Conservation (phyloP, 345 rosid species). For the Camelina laxa region DNA sequence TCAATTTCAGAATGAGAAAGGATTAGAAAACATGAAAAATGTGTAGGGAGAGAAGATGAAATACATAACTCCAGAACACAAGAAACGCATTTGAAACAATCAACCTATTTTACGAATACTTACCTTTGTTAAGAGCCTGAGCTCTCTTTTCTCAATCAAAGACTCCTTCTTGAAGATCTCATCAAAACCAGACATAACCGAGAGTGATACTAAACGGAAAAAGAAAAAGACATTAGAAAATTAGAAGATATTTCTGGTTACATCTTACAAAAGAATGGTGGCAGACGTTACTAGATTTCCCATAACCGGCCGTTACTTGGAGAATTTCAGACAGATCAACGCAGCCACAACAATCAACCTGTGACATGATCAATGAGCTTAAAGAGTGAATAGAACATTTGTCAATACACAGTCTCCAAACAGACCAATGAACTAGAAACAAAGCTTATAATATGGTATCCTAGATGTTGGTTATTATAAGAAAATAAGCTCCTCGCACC, state of each 20-base stretch:
- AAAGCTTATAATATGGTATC: neutral
- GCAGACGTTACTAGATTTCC: slow-evolving; percentile 51
- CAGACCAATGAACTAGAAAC: neutral
- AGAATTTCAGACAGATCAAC: slow-evolving; percentile 63
- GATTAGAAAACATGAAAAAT: no score
- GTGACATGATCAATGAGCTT: slow-evolving; percentile 16
- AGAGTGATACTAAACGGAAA: slow-evolving; percentile 51
- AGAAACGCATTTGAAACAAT: neutral
- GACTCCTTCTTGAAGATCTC: slow-evolving; percentile 51
- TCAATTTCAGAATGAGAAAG: neutral
- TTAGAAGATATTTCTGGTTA: neutral
- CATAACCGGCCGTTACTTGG: slow-evolving; percentile 66
- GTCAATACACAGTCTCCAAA: neutral
- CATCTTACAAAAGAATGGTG: neutral
- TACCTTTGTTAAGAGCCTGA: slow-evolving; percentile 51
- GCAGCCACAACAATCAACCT: slow-evolving; percentile 66
- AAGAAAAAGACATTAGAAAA: neutral
- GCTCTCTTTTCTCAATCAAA: slow-evolving; percentile 53
- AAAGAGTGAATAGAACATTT: neutral
- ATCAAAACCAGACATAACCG: slow-evolving; percentile 39
- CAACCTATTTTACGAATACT: slow-evolving; percentile 10
- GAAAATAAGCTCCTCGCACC: slow-evolving; percentile 42
- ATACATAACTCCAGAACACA: neutral
- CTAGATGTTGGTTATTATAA: no score
- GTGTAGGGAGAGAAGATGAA: neutral